Evolutionary conservation across 2,329 filamentous ascomycete genomes (phyloP), one percentile per base, ranked within the genome.

Genomic region (Zymoseptoria crescenta): DNA sequence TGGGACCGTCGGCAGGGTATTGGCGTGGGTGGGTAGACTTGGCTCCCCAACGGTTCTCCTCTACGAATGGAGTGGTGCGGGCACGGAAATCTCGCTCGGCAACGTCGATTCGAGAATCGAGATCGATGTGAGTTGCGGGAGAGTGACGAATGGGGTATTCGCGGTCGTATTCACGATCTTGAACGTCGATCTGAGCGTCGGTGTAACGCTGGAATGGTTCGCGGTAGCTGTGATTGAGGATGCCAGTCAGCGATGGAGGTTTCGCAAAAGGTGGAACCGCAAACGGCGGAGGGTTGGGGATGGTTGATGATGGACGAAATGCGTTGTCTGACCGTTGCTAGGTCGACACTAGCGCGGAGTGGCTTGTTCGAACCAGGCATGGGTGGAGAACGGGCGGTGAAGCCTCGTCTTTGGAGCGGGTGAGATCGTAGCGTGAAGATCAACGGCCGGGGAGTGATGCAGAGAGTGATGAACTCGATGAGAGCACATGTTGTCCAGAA

Each of bases 171-270:
- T 69, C 64, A 59, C 69, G 73, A 70, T 79, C 80, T 74, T 88
- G 81, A 72, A 86, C 79, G 76, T 89, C 83, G 75, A 89, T 77
- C 74, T 84, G 83, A 74, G 83, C 81, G 74, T 87, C 83, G 70
- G 81, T 78, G 79, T 84, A 85, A 63, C 78, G 78, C 70, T 76
- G 75, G 74, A 79, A 77, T 65, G 80, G 77, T 73, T 80, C 77
- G 71, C 78, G 79, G 75, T 83, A 83, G 72, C 82, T 85, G 73
- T 56, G 58, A 50, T 24, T 49, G 49, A 56, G 28, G 55, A 60
- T 35, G 52, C 29, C 55, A 56, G 64, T 66, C 59, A 65, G 63
- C 57, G 58, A 59, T 61, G 57, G 55, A 35, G 54, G 16, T n/a
- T 2, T 16, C 16, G 13, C 35, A 16, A 45, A 16, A 2, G 16